phyloP scores from a whole-genome alignment of 78 protist species.

The Dictyostelium purpureum region DNA sequence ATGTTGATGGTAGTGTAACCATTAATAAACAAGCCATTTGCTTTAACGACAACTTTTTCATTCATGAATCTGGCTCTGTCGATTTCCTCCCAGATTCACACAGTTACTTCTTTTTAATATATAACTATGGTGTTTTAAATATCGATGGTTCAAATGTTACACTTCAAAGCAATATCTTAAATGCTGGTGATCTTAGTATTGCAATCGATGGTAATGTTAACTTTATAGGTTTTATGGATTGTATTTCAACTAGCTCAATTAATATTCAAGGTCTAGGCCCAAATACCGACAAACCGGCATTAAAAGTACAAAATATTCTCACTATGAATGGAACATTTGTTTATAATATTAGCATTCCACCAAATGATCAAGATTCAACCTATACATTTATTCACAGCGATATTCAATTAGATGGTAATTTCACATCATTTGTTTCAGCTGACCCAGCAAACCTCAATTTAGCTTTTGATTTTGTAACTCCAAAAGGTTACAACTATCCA shows the following conservation, averaged over 20 bases:
- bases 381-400: neutral
- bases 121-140: neutral
- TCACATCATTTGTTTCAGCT: neutral
- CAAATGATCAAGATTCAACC: neutral
- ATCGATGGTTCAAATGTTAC: neutral
- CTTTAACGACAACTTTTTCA: neutral
- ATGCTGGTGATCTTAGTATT: neutral
- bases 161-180: neutral
- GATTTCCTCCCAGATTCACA: neutral
- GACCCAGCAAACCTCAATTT: neutral
- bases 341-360: neutral
- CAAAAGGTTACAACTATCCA: neutral
- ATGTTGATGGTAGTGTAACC: neutral
- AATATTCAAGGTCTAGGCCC: slow-evolving; percentile 7
- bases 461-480: neutral
- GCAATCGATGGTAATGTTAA: neutral
- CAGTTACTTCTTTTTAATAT: neutral
- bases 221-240: neutral
- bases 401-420: neutral
- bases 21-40: neutral
- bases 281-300: neutral
- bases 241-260: neutral
- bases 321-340: neutral
- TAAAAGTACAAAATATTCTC: neutral
- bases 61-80: neutral